Evolutionary conservation across 805 yeast species (phyloP), one percentile per base, ranked within the genome.

Genomic region (Maudiozyma barnettii): DNA sequence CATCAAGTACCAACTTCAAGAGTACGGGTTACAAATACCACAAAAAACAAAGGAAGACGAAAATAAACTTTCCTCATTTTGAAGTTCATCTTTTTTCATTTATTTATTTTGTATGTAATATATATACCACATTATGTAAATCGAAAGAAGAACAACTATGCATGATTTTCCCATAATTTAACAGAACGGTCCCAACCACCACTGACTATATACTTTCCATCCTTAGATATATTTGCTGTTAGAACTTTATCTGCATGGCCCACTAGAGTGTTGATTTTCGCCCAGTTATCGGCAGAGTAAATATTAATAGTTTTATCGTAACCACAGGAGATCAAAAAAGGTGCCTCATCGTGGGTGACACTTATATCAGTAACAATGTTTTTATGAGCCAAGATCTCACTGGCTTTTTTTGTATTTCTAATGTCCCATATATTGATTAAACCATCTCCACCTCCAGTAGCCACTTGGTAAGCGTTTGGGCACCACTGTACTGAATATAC

Each of bases 111-210:
- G n/a, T 33, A 33, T 16, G 36, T 33, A 33, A 33, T 33, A 33
- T 33, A 33, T 33, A 4, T 33, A 6, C 18, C 4, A 14, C 1
- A 14, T 33, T 33, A 33, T 33, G 36, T 33, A 33, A 33, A 33
- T 14, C 18, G n/a, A 33, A n/a, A 14, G 36, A 33, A 33, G 36
- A 7, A 33, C n/a, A 14, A 33, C 18, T 16, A 33, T 33, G 36
- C 36, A 33, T 33, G 36, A 33, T n/a, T 26, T 26, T 45, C 37
- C 88, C 88, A 84, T 39, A 84, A 46, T 58, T 84, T 84, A 3
- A 88, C 72, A 6, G 85, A 72, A 46, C 93, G 73, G 60, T 89
- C 96, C 95, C 95, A 89, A 19, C 95, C 90, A 43, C 86, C 75
- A 41, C 83, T 76, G 1, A 77, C 73, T 1, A 89, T 64, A 31